Base-by-base conservation (phyloP, 192 early-diverging fungal genomes). In the Anaeromyces robustus region DNA sequence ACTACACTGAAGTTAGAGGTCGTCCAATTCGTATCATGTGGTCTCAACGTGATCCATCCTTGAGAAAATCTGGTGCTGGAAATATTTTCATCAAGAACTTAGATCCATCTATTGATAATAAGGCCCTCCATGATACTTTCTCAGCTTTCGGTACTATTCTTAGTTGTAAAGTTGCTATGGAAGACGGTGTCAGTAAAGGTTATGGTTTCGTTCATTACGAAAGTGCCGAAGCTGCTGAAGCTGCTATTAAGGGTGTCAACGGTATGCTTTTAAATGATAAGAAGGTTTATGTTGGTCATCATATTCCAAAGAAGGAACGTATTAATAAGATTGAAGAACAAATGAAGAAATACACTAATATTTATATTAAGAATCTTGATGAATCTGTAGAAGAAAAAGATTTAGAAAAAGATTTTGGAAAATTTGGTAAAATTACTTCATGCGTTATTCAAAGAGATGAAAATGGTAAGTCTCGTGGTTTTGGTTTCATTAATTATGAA, bases 31-130 rank as follows among this genome's bases (percentile, higher is more conserved):
- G 97, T 83, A 99, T 99, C 89, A 99, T 99, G 97, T 99, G 96
- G 96, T 97, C 96, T 59, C 95, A 99, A 90, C 94, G 97, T 84
- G 96, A 99, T 90, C 97, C 97, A 29, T 91, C 95, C 78, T 87
- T 94, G 83, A 96, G 97, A 87, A 92, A 93, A 83, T 90, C 90
- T 81, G 96, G 96, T 77, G 88, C 89, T 78, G 96, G 96, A 82
- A 99, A 99, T 90, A 95, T 99, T 86, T 99, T 99, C 87, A 99
- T 99, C 91, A 99, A 99, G 91, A 99, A 99, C 92, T 88, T 99
- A 79, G 96, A 98, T 88, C 87, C 91, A 77, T 88, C 94, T 79
- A 99, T 99, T 84, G 97, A 99, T 89, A 96, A 97, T 92, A 97
- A 97, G 92, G 96, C 97, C 78, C 93, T 99, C 68, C 97, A 98